Conservation (phyloP, 176 grass and related monocot genomes). For the Thinopyrum elongatum region DNA sequence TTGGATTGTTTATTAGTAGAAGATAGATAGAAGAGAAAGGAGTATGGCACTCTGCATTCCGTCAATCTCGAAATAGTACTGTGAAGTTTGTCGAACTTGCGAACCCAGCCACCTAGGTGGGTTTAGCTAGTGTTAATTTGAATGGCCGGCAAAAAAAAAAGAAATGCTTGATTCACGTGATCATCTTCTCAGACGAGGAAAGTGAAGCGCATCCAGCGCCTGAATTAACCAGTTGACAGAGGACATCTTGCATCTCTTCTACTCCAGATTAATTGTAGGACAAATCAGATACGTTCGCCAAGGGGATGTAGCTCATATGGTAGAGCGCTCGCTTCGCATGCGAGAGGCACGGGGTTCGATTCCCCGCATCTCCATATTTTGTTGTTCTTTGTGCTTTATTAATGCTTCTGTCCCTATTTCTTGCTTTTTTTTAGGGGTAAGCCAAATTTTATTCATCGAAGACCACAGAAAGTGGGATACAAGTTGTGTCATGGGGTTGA, state of each 20-base stretch:
- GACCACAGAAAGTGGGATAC: too few relatives aligned
- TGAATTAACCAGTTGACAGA: not conserved
- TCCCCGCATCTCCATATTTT: constrained; percentile 14
- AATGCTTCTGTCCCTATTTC: too few relatives aligned
- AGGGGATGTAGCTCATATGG: constrained; percentile 70
- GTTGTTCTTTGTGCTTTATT: not conserved
- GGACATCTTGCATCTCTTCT: not conserved
- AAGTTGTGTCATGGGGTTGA: too few relatives aligned
- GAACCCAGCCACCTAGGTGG: not conserved
- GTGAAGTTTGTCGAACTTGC: not conserved
- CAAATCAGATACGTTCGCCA: fast-evolving
- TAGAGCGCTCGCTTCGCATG: constrained; percentile 99
- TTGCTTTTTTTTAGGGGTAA: too few relatives aligned
- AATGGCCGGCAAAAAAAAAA: not conserved
- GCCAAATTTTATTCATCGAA: too few relatives aligned
- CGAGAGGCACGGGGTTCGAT: constrained; percentile 96
- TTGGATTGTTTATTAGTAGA: too few relatives aligned
- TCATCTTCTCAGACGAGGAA: not conserved
- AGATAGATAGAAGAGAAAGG: too few relatives aligned
- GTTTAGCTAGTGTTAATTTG: not conserved
- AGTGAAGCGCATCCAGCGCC: not conserved
- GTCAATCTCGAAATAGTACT: not conserved
- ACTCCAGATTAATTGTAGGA: fast-evolving
- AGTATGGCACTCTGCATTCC: not conserved
- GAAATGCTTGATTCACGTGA: not conserved